phyloP scores from a whole-genome alignment of 2,329 filamentous ascomycete genomes.

The Colletotrichum graminicola region DNA sequence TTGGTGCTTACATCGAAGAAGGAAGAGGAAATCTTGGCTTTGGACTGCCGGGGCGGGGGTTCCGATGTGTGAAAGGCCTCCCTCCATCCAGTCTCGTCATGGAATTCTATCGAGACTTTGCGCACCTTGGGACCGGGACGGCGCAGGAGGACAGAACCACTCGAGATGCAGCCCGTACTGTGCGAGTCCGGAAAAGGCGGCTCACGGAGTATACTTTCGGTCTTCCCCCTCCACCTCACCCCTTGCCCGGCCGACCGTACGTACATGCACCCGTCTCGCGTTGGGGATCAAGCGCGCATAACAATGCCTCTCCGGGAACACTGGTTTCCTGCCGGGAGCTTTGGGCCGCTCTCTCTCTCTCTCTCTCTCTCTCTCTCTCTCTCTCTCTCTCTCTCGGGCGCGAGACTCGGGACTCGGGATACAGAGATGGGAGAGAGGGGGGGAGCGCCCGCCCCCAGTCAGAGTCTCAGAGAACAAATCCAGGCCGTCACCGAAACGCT shows the following conservation, averaged over 20 bases:
- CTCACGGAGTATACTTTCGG: background rate
- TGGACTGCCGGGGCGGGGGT: background rate
- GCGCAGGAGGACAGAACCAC: background rate
- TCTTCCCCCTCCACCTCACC: background rate
- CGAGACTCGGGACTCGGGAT: too few relatives aligned
- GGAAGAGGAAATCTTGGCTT: background rate
- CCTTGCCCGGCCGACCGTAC: background rate
- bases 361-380: too few relatives aligned
- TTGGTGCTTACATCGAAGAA: background rate
- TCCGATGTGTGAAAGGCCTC: background rate
- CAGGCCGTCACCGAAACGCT: conserved; percentile 8
- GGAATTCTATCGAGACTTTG: background rate
- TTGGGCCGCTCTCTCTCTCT: background rate
- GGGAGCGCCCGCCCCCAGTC: background rate
- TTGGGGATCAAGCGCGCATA: background rate
- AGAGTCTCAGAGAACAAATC: background rate
- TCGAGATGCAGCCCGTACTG: background rate
- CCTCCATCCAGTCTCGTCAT: background rate
- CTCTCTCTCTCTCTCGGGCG: too few relatives aligned
- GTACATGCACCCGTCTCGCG: background rate
- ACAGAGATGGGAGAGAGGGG: background rate
- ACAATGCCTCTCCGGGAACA: background rate
- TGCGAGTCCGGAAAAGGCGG: background rate
- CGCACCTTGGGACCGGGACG: background rate
- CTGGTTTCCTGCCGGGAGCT: background rate